Base-by-base conservation (phyloP, 139 green algal species). In the Marvania coccoides region DNA sequence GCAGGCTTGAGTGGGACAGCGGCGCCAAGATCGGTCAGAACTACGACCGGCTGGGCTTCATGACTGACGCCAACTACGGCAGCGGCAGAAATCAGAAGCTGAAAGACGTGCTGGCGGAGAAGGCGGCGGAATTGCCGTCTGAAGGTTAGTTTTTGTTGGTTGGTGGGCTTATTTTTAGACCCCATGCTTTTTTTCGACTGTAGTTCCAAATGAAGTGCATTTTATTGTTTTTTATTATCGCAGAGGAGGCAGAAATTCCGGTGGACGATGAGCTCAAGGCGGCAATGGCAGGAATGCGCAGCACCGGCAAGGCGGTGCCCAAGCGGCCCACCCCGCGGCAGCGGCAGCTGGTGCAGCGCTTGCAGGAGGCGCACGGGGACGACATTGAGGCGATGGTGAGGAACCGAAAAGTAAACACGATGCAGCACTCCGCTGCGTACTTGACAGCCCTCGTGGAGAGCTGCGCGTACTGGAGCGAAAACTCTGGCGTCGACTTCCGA, bases 401-500 rank as follows among this genome's bases (percentile, higher is more conserved):
- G 23, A 77, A 87, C 47, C 38, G 30, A 7, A 86, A 84, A 57
- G 61, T 81, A 19, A 87, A 87, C 60, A 23, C 45, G 13, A 86
- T 87, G 80, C 80, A 83, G 64, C 76, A 83, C 42, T 61, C 61
- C 5, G 58, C 53, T 34, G 71, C 47, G 6, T 66, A 60, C 46
- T 67, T 87, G n/a, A 35, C 36, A 6, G 37, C 53, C 8, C 58
- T 86, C 40, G 38, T 86, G 7, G 46, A 70, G 31, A 61, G 39
- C 2, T 73, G 58, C 62, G 4, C 35, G 6, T 51, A 63, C 42
- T 80, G 69, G 63, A 36, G 53, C 13, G 19, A 30, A 6, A 47
- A 48, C 24, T 62, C 23, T 9, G 71, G 71, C 29, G 65, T 80
- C n/a, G 65, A 76, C 39, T 82, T 82, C 34, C 42, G 71, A 2